A percentile compares a stretch with the other conserved stretches of the same genome.
Evolutionary conservation across 1,284 basidiomycete genomes (phyloP).

Genomic region (Leccinum olivaceoglutinosum): DNA sequence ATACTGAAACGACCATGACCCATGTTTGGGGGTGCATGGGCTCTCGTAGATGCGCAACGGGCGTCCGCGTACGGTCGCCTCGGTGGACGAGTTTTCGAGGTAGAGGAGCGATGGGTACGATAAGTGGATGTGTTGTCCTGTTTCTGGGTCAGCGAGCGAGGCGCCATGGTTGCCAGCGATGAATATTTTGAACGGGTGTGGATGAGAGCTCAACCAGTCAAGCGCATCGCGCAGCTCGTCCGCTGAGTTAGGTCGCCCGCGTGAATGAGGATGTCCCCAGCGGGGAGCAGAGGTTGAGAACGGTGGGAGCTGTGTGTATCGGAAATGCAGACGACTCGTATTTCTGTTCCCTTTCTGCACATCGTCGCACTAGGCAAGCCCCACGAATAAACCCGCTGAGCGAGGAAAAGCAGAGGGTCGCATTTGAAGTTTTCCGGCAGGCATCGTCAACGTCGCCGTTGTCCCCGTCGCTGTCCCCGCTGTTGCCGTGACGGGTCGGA

Average conservation of each 20-base stretch:
- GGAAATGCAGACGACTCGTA: slow-evolving; percentile 10
- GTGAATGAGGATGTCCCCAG: slow-evolving; percentile 9
- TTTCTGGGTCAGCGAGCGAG: slow-evolving; percentile 6
- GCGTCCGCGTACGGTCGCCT: slow-evolving; percentile 13
- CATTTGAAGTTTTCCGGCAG: slow-evolving; percentile 6
- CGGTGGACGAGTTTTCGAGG: slow-evolving; percentile 6
- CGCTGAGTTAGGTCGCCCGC: slow-evolving; percentile 7
- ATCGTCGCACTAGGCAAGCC: not conserved
- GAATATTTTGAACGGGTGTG: slow-evolving; percentile 10
- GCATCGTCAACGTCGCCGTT: no score
- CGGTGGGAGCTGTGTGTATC: slow-evolving; percentile 8
- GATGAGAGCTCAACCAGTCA: slow-evolving; percentile 7
- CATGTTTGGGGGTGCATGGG: slow-evolving; percentile 18
- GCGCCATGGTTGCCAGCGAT: slow-evolving; percentile 11
- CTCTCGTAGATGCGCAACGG: slow-evolving; percentile 19
- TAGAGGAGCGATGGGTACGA: slow-evolving; percentile 5
- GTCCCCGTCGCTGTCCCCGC: no score
- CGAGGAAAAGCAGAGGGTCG: slow-evolving; percentile 8
- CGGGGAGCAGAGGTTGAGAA: slow-evolving; percentile 5
- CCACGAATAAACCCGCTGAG: slow-evolving; percentile 5
- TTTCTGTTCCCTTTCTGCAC: not conserved
- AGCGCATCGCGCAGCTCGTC: slow-evolving; percentile 7
- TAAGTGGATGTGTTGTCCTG: slow-evolving; percentile 1
- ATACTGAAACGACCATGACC: slow-evolving; percentile 12
- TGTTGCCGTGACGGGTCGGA: no score